phyloP scores from a whole-genome alignment of 768 basidiomycete genomes.

The Lepiota venenata region DNA sequence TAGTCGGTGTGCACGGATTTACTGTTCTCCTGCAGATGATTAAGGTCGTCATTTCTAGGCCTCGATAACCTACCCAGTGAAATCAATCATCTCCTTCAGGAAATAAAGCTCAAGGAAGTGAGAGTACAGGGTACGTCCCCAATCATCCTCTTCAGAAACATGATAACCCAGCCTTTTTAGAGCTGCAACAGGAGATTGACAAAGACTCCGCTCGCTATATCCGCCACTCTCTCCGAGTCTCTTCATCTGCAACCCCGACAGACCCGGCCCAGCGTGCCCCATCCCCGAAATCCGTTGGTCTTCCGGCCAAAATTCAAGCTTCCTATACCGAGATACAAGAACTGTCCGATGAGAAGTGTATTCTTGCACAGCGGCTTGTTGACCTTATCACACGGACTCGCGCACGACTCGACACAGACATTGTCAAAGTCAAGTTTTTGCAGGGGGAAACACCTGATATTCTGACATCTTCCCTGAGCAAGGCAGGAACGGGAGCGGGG shows the following conservation, averaged over 20 bases:
- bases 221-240: constrained; percentile 38
- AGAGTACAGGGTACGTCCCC: constrained; percentile 36
- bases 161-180: constrained; percentile 21
- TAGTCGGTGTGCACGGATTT: constrained; percentile 29
- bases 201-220: constrained; percentile 47
- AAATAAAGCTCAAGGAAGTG: constrained; percentile 46
- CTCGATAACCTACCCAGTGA: constrained; percentile 54
- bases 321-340: constrained; percentile 44
- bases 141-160: neutral
- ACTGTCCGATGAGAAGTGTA: constrained; percentile 43
- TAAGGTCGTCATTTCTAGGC: constrained; percentile 25
- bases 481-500: neutral
- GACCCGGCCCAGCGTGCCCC: constrained; percentile 29
- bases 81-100: constrained; percentile 47
- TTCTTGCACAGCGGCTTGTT: constrained; percentile 43
- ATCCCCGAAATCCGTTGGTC: constrained; percentile 31
- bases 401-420: constrained; percentile 47
- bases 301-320: constrained; percentile 41
- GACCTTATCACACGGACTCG: constrained; percentile 46
- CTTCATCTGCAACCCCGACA: constrained; percentile 18
- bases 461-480: neutral
- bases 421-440: constrained; percentile 41
- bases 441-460: constrained; percentile 43
- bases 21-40: neutral
- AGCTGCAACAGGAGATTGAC: constrained; percentile 49